Evolutionary conservation across 2,329 filamentous ascomycete genomes (phyloP), one percentile per base, ranked within the genome.

Genomic region (Trichoderma aggressivum): DNA sequence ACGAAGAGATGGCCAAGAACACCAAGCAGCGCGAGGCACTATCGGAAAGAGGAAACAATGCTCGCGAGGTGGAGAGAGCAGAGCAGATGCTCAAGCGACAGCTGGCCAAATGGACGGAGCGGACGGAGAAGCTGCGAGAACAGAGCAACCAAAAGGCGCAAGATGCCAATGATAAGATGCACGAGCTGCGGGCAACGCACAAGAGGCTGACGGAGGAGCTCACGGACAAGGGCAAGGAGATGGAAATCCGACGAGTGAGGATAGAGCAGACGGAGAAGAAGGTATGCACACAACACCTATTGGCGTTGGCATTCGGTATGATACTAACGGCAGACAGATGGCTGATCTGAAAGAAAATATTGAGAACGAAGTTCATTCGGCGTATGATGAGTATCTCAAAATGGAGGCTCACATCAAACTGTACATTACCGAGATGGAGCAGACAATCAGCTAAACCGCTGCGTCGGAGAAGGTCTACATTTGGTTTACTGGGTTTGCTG

Each of bases 201-300:
- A 89, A 89, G 77, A 90, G 90, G 78, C 84, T 98, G 72, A 92
- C 91, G 0, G 92, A 95, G 78, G 95, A 99, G 85, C 87, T 94
- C 73, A 88, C 88, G 1, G 93, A 96, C 69, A 97, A 97, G 82
- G 91, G 91, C 39, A 91, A 93, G 71, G 95, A 98, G 78, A 97
- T 98, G 84, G 96, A 99, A 84, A 90, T 92, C 78, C 87, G 94
- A 76, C 89, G 93, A 75, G 93, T 98, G n/a, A 87, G 94, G 72
- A 98, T 99, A 74, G 96, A 99, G 82, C 94, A 98, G 84, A 97
- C 94, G 10, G 95, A 98, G 87, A 98, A 98, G 85, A 98, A 98
- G 92, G 94, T 94, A 85, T 68, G 75, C 70, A 28, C 1, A 16
- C 16, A 47, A 21, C 10, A 11, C 26, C 18, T 58, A 8, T 36